phyloP scores from a whole-genome alignment of 257 asterid genomes.

The Solanum sitiens region DNA sequence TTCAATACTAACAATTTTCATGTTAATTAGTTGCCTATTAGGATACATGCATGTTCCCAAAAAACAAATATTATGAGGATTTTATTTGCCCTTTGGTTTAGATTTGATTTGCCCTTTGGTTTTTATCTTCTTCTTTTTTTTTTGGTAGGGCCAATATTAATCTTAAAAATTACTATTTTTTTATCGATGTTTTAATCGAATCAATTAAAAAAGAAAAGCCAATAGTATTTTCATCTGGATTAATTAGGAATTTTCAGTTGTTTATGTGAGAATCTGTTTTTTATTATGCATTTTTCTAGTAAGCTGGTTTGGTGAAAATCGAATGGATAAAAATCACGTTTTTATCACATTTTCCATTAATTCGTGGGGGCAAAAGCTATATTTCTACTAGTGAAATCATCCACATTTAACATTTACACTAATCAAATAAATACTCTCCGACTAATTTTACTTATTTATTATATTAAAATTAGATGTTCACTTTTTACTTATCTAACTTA shows the following conservation, averaged over 20 bases:
- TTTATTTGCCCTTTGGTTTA: background rate
- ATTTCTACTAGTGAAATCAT: background rate
- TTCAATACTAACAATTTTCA: background rate
- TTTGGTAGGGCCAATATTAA: background rate
- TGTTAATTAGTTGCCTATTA: background rate
- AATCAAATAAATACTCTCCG: background rate
- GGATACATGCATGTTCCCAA: background rate
- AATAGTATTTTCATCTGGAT: background rate
- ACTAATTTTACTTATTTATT: background rate
- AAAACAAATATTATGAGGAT: background rate
- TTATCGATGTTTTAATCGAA: background rate
- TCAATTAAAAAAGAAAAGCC: background rate
- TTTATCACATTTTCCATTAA: background rate
- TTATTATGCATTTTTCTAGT: background rate
- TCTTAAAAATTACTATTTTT: background rate
- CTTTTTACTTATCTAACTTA: background rate
- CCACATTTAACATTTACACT: background rate
- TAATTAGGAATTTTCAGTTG: background rate
- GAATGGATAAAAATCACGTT: background rate
- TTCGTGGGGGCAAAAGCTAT: background rate
- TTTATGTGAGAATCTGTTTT: background rate
- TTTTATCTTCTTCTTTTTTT: background rate
- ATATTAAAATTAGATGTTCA: background rate
- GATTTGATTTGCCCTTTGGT: too few species aligned
- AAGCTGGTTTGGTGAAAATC: background rate